Evolutionary conservation across 345 rosid species (phyloP).

Genomic region (Pugionium cornutum): DNA sequence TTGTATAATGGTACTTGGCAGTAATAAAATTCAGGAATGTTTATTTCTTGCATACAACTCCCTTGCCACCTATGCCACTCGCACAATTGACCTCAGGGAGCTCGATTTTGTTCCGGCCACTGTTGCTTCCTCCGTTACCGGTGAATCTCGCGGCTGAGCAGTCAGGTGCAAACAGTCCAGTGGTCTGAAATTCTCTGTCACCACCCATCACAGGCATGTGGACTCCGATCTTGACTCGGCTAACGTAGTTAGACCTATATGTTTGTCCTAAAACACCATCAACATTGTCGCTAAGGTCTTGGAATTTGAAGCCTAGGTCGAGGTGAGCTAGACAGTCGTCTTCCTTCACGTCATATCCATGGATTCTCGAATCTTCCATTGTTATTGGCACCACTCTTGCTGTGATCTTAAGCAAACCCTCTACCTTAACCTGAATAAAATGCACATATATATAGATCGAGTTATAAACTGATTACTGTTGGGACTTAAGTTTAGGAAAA

Average conservation of each 20-base stretch:
- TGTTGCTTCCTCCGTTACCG: slow-evolving; percentile 10
- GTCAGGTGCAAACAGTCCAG: slow-evolving; percentile 54
- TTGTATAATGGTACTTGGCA: slow-evolving; percentile 3
- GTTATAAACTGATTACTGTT: too few species aligned
- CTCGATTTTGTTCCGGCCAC: slow-evolving; percentile 24
- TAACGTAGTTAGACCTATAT: slow-evolving; percentile 51
- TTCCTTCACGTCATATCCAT: slow-evolving; percentile 52
- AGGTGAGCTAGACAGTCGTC: slow-evolving; percentile 75
- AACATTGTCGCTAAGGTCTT: slow-evolving; percentile 48
- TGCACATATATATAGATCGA: not conserved
- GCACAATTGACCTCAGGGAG: slow-evolving; percentile 46
- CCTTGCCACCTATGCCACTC: slow-evolving; percentile 51
- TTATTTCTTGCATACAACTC: slow-evolving; percentile 60
- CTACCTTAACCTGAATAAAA: slow-evolving; percentile 37
- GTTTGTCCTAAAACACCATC: slow-evolving; percentile 69
- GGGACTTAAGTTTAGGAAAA: too few species aligned
- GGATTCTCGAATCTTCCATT: slow-evolving; percentile 55
- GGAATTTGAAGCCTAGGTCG: slow-evolving; percentile 63
- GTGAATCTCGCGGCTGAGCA: slow-evolving; percentile 49
- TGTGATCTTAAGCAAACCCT: slow-evolving; percentile 48
- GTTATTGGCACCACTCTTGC: slow-evolving; percentile 61
- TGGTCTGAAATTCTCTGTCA: slow-evolving; percentile 50
- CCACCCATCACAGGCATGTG: slow-evolving; percentile 72
- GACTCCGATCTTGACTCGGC: slow-evolving; percentile 57
- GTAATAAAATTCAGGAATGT: not conserved